Evolutionary conservation across 2,329 filamentous ascomycete genomes (phyloP).

Genomic region (Ophiocordyceps camponoti-leonardi): DNA sequence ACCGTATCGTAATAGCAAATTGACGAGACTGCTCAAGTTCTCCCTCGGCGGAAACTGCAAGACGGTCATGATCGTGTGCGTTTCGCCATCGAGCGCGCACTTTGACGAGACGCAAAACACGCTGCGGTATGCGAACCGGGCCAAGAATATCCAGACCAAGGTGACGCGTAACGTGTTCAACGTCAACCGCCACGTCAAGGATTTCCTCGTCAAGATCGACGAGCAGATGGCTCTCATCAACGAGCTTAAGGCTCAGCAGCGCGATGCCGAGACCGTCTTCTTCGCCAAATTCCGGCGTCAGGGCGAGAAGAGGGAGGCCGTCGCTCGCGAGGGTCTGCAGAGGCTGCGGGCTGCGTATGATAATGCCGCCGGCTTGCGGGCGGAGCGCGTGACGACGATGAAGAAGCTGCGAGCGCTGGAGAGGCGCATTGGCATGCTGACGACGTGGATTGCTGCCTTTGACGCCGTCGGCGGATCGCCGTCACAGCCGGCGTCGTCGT

Average conservation of each 20-base stretch:
- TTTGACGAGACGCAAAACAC: constrained; percentile 99
- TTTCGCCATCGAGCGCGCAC: constrained; percentile 89
- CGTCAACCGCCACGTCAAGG: constrained; percentile 96
- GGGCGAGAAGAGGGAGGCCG: constrained; percentile 61
- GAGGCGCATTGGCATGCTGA: constrained; percentile 70
- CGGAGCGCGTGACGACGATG: constrained; percentile 64
- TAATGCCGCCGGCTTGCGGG: constrained; percentile 57
- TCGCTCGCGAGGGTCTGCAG: constrained; percentile 60
- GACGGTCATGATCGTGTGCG: constrained; percentile 98
- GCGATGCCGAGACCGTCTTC: constrained; percentile 65
- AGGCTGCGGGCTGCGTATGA: constrained; percentile 74
- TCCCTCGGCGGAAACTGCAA: constrained; percentile 95
- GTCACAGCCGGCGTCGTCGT: background rate
- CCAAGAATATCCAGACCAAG: constrained; percentile 99
- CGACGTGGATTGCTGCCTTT: constrained; percentile 84
- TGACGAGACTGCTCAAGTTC: constrained; percentile 90
- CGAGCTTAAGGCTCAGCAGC: constrained; percentile 83
- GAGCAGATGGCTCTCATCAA: constrained; percentile 97
- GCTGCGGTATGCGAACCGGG: constrained; percentile 86
- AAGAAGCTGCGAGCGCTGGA: constrained; percentile 71
- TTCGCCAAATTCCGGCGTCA: constrained; percentile 87
- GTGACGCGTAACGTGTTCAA: constrained; percentile 99
- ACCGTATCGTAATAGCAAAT: constrained; percentile 93
- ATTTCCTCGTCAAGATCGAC: constrained; percentile 97
- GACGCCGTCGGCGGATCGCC: constrained; percentile 53